Conservation (phyloP, 2,329 filamentous ascomycete species). For the Dichotomopilus funicola region DNA sequence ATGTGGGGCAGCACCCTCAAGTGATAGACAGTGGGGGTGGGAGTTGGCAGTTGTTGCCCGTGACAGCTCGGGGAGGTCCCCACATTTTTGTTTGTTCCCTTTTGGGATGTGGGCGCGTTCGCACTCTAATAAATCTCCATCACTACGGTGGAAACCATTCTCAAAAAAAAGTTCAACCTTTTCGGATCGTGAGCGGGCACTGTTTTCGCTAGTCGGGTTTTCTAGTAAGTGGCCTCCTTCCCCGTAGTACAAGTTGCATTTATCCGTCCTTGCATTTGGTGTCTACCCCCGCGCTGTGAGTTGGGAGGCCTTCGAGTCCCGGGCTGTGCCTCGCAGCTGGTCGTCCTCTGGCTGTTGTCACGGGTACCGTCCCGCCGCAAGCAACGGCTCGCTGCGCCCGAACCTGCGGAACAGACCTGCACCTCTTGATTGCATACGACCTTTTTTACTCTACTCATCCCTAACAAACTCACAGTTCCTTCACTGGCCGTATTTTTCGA, state of each 20-base stretch:
- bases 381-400: not conserved
- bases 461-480: not conserved
- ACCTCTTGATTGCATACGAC: not conserved
- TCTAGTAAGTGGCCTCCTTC: not conserved
- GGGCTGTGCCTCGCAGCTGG: slow-evolving; percentile 7
- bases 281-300: not conserved
- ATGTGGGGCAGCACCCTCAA: too few species aligned
- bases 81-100: slow-evolving; percentile 14
- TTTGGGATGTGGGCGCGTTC: not conserved
- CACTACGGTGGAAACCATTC: not conserved
- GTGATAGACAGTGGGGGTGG: too few species aligned
- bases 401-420: not conserved
- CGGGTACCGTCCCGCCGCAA: not conserved
- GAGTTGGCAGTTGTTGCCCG: slow-evolving; percentile 13
- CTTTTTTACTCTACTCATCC: not conserved
- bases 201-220: not conserved
- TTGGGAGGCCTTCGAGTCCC: not conserved
- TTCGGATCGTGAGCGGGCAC: too few species aligned
- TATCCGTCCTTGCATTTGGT: not conserved
- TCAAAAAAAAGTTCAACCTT: too few species aligned
- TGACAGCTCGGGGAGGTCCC: slow-evolving; percentile 16
- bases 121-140: not conserved
- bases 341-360: not conserved
- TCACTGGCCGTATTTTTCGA: not conserved
- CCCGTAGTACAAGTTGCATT: too few species aligned